Conservation (phyloP, 192 early-diverging fungal genomes). For the Gonapodya prolifera region DNA sequence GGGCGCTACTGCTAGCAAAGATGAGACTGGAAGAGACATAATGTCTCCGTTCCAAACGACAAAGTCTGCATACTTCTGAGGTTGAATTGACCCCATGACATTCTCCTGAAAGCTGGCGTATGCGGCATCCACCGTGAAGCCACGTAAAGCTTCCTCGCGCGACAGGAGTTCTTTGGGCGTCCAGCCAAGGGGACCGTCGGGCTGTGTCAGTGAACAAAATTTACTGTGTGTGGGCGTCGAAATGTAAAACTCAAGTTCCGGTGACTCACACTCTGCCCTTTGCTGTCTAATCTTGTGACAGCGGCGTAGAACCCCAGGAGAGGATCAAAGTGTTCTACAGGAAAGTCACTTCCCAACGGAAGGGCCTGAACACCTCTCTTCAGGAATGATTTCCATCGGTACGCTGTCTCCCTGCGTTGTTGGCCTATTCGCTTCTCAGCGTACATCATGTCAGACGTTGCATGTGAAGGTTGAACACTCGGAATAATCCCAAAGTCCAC, state of each 20-base stretch:
- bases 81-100: not conserved
- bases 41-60: not conserved
- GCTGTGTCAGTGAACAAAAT: constrained; percentile 9
- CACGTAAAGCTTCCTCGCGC: constrained; percentile 26
- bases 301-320: constrained; percentile 40
- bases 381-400: not conserved
- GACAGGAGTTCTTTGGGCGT: constrained; percentile 23
- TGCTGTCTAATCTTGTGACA: constrained; percentile 26
- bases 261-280: constrained; percentile 28
- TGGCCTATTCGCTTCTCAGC: not conserved
- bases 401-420: not conserved
- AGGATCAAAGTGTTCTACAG: constrained; percentile 34
- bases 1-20: not conserved
- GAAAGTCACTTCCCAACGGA: constrained; percentile 39
- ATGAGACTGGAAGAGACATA: not conserved
- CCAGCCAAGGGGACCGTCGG: constrained; percentile 31
- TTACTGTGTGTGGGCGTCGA: not conserved
- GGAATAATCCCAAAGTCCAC: constrained; percentile 30
- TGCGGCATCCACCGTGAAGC: constrained; percentile 41
- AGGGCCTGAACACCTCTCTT: not conserved
- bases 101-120: constrained; percentile 32
- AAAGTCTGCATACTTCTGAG: not conserved
- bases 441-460: constrained; percentile 11
- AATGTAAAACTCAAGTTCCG: constrained; percentile 6
- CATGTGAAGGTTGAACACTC: constrained; percentile 44